Conservation (phyloP, 2,329 filamentous ascomycete genomes). For the Pestalotiopsis fici region DNA sequence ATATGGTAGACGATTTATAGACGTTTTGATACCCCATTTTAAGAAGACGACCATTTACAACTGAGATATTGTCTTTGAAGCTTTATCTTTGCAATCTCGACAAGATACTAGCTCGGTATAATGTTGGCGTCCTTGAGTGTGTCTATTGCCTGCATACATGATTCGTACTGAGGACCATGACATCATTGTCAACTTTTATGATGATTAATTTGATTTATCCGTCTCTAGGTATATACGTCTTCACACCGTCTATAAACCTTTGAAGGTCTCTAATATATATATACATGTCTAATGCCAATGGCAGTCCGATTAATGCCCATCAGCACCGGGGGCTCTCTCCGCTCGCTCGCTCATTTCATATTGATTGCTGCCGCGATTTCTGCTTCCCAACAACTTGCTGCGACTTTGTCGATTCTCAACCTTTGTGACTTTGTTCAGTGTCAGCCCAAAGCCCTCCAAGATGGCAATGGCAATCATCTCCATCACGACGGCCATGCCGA, state of each 20-base stretch:
- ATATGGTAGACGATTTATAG: background rate
- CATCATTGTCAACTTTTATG: too few relatives aligned
- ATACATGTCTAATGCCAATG: too few relatives aligned
- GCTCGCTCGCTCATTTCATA: background rate
- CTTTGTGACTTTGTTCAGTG: constrained; percentile 29
- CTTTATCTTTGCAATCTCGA: too few relatives aligned
- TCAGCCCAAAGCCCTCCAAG: constrained; percentile 41
- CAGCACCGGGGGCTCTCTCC: background rate
- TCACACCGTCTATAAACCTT: too few relatives aligned
- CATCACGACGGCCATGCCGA: constrained; percentile 50
- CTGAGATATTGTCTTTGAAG: background rate
- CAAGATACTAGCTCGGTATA: too few relatives aligned
- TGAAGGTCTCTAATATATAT: too few relatives aligned
- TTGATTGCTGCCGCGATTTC: background rate
- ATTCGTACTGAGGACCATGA: too few relatives aligned
- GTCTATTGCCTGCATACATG: too few relatives aligned
- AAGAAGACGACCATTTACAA: background rate
- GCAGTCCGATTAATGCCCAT: background rate
- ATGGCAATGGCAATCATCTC: constrained; percentile 49
- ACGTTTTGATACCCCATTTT: background rate
- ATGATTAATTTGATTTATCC: too few relatives aligned
- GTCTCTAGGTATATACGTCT: too few relatives aligned
- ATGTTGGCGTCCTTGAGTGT: too few relatives aligned
- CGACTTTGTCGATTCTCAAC: background rate
- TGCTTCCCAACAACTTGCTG: background rate